Percentiles rank a stretch among this genome's conserved stretches.
Evolutionary conservation across 1,284 basidiomycete genomes (phyloP).

Genomic region (Apiotrichum siamense): DNA sequence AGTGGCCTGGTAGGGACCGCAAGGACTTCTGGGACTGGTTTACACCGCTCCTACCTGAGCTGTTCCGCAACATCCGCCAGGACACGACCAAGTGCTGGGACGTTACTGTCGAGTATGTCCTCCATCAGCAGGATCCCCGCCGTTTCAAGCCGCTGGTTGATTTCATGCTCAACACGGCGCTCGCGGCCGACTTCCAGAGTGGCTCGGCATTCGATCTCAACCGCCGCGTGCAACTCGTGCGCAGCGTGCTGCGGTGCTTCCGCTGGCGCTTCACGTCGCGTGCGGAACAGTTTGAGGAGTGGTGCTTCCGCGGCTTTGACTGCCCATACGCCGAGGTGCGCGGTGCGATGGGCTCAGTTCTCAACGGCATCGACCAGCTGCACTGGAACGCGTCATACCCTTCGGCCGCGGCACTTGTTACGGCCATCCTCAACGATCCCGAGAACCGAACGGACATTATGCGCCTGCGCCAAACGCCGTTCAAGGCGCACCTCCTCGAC

Average conservation of each 20-base stretch:
- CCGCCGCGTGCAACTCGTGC: conserved; percentile 36
- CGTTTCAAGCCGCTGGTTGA: conserved; percentile 69
- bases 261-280: conserved; percentile 69
- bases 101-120: conserved; percentile 54
- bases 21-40: conserved; percentile 76
- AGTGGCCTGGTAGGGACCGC: conserved; percentile 68
- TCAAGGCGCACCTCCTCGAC: conserved; percentile 55
- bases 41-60: conserved; percentile 59
- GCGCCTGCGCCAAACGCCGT: conserved; percentile 59
- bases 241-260: conserved; percentile 60
- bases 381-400: conserved; percentile 66
- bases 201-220: conserved; percentile 64
- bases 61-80: conserved; percentile 74
- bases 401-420: conserved; percentile 60
- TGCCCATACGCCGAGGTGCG: conserved; percentile 81
- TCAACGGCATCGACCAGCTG: conserved; percentile 64
- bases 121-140: conserved; percentile 76
- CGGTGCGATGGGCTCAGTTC: conserved; percentile 61
- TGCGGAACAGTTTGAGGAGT: conserved; percentile 61
- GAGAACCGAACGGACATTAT: conserved; percentile 62
- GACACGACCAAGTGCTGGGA: conserved; percentile 60
- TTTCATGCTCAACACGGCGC: conserved; percentile 61
- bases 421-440: conserved; percentile 55
- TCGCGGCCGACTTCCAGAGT: conserved; percentile 70
- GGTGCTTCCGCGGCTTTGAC: conserved; percentile 68